Conservation (phyloP, 2,329 filamentous ascomycete species). For the Colletotrichum sp. region DNA sequence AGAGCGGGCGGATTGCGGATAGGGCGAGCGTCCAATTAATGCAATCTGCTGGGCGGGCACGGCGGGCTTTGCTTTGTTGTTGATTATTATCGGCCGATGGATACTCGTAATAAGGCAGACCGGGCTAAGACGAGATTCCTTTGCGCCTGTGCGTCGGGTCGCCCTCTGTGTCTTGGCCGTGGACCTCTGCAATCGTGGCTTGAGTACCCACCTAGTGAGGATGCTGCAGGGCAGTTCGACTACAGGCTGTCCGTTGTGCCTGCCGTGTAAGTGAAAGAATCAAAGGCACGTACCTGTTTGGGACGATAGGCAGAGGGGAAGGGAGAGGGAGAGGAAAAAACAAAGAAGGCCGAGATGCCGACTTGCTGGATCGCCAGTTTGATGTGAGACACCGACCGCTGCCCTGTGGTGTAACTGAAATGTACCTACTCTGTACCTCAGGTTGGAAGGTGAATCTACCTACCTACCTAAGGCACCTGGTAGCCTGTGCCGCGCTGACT, state of each 20-base stretch:
- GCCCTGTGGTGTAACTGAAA: not conserved
- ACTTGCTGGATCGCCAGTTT: not conserved
- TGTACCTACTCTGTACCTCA: not conserved
- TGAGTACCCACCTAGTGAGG: not conserved
- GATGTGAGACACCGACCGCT: not conserved
- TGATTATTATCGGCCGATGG: not conserved
- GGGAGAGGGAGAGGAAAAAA: not conserved
- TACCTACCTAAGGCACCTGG: too few species aligned
- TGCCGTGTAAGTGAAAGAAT: not conserved
- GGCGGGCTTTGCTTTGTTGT: slow-evolving; percentile 5
- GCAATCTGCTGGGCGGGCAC: slow-evolving; percentile 1
- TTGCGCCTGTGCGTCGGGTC: slow-evolving; percentile 1
- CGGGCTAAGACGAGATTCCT: not conserved
- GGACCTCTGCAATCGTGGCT: not conserved
- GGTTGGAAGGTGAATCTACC: not conserved
- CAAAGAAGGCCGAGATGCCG: not conserved
- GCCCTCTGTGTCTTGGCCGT: not conserved
- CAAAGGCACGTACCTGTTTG: not conserved
- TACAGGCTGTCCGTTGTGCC: not conserved
- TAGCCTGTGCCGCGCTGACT: not conserved
- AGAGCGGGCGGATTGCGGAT: not conserved
- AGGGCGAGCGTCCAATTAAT: not conserved
- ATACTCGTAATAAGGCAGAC: not conserved
- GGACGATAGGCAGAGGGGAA: not conserved
- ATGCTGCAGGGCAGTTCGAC: not conserved